Evolutionary conservation across 163 green algal species (phyloP).

Genomic region (Coccomyxa subellipsoidea): DNA sequence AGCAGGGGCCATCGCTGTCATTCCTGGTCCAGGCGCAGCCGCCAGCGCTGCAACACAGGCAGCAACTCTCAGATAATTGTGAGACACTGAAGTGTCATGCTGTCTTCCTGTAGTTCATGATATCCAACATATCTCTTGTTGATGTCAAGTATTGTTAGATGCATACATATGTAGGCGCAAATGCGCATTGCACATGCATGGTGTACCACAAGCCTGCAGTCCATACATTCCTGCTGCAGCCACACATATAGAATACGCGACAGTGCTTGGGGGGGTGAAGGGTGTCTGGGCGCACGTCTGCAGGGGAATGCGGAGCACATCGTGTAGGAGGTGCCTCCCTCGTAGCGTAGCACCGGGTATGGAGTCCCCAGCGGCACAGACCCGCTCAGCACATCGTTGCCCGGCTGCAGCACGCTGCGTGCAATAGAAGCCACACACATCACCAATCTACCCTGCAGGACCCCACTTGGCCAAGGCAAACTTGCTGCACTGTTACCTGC

Average conservation of each 20-base stretch:
- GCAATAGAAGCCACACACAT: background rate
- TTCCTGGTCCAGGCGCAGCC: background rate
- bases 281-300: background rate
- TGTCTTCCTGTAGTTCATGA: too few species aligned
- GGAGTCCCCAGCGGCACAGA: background rate
- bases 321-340: background rate
- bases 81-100: background rate
- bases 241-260: too few species aligned
- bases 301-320: background rate
- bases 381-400: background rate
- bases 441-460: too few species aligned
- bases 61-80: background rate
- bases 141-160: background rate
- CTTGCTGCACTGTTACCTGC: too few species aligned
- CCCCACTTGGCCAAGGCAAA: too few species aligned
- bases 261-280: too few species aligned
- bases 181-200: too few species aligned
- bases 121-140: background rate
- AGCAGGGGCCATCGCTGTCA: background rate
- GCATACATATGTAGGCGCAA: too few species aligned
- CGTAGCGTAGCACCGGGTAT: background rate
- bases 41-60: background rate
- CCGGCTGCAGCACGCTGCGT: slow-evolving; percentile 2
- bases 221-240: too few species aligned
- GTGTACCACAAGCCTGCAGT: too few species aligned